Base-by-base conservation (phyloP, 768 basidiomycete genomes). In the Mycena capillaripes region DNA sequence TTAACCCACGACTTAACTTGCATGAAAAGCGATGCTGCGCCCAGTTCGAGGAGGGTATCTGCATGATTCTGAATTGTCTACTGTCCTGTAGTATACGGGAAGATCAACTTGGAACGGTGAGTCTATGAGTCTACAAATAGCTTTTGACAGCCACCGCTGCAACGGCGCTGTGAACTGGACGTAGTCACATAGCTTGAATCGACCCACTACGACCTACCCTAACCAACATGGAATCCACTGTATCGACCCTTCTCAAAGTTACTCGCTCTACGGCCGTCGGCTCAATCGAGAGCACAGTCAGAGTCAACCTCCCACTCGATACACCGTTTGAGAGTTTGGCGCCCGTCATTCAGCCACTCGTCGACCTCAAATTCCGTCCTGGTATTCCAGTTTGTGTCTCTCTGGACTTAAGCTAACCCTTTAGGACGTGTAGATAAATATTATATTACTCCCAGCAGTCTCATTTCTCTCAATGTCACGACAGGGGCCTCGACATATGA, bases 231-330 rank as follows among this genome's bases (percentile, higher is more conserved):
- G 16, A 42, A 6, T 36, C 36, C 16, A 53, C 29, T 38, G 17
- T 63, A 36, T 63, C 19, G 61, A 63, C 61, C 16, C 36, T 34
- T 23, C 34, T 63, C 11, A 32, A 63, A n/a, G 46, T 63, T 25
- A 50, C 46, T 19, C 46, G 46, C 27, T 25, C 25, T 19, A 25
- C 19, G 19, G 1, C 3, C 17, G 19, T 9, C 27, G 58, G 40
- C 5, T 30, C 58, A 1, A 27, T 42, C 16, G 12, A 44, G 27
- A 44, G 36, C 38, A 59, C 36, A 14, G 25, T 60, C 17, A 42
- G 29, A 44, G 40, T 38, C 27, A 1, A 42, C 17, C 58, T 60
- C 17, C 58, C 58, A 16, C 25, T 19, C 25, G 40, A 60, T 44
- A 60, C 29, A 6, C 40, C 40, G 16, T 16, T 60, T 11, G 38